Conservation (phyloP, 2,329 filamentous ascomycete species). For the Aspergillus chevalieri region DNA sequence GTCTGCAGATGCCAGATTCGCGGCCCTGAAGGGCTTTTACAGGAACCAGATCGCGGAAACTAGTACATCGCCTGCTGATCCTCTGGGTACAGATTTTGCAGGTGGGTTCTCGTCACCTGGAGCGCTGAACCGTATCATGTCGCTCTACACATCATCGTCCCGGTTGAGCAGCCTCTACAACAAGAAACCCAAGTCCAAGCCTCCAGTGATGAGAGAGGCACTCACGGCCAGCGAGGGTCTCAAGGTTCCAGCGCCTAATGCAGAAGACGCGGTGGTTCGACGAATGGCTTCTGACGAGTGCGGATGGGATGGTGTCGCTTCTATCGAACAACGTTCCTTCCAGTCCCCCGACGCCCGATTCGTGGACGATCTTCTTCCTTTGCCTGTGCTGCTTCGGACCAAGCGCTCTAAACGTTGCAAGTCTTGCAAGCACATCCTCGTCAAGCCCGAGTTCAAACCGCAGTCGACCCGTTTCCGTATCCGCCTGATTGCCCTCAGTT, state of each 20-base stretch:
- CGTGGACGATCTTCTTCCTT: slow-evolving; percentile 68
- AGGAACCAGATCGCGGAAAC: slow-evolving; percentile 66
- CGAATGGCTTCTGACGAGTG: slow-evolving; percentile 47
- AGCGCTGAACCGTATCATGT: slow-evolving; percentile 84
- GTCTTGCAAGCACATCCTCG: slow-evolving; percentile 87
- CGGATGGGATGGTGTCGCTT: slow-evolving; percentile 61
- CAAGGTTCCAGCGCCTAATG: slow-evolving; percentile 53
- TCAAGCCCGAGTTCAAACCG: slow-evolving; percentile 88
- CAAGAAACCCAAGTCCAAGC: slow-evolving; percentile 62
- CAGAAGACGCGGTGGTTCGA: slow-evolving; percentile 55
- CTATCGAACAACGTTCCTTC: slow-evolving; percentile 46
- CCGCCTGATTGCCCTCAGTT: slow-evolving; percentile 77
- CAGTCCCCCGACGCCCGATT: slow-evolving; percentile 54
- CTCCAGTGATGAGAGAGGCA: slow-evolving; percentile 75
- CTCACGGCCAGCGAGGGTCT: slow-evolving; percentile 65
- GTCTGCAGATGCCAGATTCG: slow-evolving; percentile 59
- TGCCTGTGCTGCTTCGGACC: slow-evolving; percentile 76
- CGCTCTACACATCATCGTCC: slow-evolving; percentile 63
- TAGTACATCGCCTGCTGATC: slow-evolving; percentile 47
- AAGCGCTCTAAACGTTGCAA: slow-evolving; percentile 93
- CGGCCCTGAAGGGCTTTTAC: slow-evolving; percentile 73
- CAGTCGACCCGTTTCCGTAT: slow-evolving; percentile 87
- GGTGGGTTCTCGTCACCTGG: slow-evolving; percentile 64
- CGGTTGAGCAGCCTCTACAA: slow-evolving; percentile 50
- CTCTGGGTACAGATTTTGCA: slow-evolving; percentile 45